A percentile compares a stretch with the other conserved stretches of the same genome.
These are phyloP conservation scores for Oropetium thomaeum DNA, from an alignment of 176 grass and related monocot genomes.

Conservation along the genomic window DNA sequence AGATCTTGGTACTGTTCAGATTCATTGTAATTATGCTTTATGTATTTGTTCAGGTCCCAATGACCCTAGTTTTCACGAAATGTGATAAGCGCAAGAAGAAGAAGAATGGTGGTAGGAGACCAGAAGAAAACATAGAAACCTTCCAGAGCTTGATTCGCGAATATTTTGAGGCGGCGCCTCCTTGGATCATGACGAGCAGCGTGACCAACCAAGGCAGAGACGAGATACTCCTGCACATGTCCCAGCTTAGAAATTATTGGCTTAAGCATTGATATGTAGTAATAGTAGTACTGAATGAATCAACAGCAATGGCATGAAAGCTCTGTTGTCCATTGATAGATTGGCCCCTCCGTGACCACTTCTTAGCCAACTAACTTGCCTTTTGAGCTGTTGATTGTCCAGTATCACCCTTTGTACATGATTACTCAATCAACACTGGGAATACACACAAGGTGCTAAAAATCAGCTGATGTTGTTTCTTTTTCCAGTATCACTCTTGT, in stretches of 20 bases:
- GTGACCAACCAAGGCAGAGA: conserved; percentile 91
- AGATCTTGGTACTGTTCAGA: background rate
- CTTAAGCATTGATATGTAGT: conserved; percentile 61
- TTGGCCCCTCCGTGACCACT: conserved; percentile 19
- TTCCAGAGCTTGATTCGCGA: conserved; percentile 77
- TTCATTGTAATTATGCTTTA: conserved; percentile 8
- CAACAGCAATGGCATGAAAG: conserved; percentile 17
- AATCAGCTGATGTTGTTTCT: background rate
- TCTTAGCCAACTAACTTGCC: conserved; percentile 30
- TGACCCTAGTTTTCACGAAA: conserved; percentile 95
- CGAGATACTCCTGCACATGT: conserved; percentile 93
- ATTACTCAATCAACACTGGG: conserved; percentile 48
- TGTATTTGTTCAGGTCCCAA: conserved; percentile 67
- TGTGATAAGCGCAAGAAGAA: conserved; percentile 98
- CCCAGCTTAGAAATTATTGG: conserved; percentile 97
- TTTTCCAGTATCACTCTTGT: conserved; percentile 7
- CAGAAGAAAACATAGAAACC: conserved; percentile 81
- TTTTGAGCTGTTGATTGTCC: conserved; percentile 57
- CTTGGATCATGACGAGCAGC: conserved; percentile 98
- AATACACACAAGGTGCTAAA: conserved; percentile 37
- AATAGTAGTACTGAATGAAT: background rate
- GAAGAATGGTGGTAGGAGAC: conserved; percentile 83
- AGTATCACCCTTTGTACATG: conserved; percentile 26
- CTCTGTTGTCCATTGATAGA: conserved; percentile 20
- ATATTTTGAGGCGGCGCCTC: conserved; percentile 76